A percentile compares a stretch with the other conserved stretches of the same genome.
Conservation (phyloP, 352 stramenopile species). For the Phytophthora constricta region DNA sequence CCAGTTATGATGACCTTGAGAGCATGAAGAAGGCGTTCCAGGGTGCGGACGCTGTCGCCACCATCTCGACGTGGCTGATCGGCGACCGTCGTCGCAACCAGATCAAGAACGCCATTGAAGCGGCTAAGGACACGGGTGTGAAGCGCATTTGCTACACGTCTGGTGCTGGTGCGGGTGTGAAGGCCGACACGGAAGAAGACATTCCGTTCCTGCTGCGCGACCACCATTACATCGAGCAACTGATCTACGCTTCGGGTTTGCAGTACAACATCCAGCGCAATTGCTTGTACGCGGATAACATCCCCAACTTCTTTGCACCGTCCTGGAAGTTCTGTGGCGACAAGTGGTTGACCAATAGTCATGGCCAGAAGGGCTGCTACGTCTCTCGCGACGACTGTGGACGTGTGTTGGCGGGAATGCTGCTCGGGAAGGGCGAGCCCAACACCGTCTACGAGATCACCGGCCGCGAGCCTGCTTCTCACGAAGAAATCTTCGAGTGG, state of each 20-base stretch:
- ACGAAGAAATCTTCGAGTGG: conserved; percentile 22
- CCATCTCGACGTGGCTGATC: conserved; percentile 39
- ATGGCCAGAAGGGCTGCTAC: conserved; percentile 19
- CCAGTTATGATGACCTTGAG: conserved; percentile 33
- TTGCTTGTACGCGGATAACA: conserved; percentile 35
- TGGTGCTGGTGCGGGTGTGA: conserved; percentile 18
- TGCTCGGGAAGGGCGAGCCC: conserved; percentile 18
- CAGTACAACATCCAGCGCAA: conserved; percentile 41
- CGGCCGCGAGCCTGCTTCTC: conserved; percentile 9
- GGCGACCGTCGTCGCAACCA: conserved; percentile 33
- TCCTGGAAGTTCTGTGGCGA: conserved; percentile 37
- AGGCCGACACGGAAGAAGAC: conserved; percentile 28
- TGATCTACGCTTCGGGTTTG: conserved; percentile 26
- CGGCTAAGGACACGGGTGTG: conserved; percentile 24
- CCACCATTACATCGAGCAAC: conserved; percentile 36
- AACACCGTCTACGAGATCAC: conserved; percentile 25
- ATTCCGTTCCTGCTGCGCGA: conserved; percentile 31
- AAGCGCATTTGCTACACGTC: conserved; percentile 38
- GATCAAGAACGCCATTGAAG: conserved; percentile 28
- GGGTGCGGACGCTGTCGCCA: conserved; percentile 25
- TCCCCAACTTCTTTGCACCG: conserved; percentile 32
- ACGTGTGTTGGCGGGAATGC: conserved; percentile 5
- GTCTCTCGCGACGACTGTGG: conserved; percentile 25
- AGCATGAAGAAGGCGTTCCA: conserved; percentile 34
- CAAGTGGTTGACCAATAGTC: conserved; percentile 35